Percentiles rank a stretch among this genome's conserved stretches.
Evolutionary conservation across 805 yeast genomes (phyloP).

Genomic region (Lachancea meyersii): DNA sequence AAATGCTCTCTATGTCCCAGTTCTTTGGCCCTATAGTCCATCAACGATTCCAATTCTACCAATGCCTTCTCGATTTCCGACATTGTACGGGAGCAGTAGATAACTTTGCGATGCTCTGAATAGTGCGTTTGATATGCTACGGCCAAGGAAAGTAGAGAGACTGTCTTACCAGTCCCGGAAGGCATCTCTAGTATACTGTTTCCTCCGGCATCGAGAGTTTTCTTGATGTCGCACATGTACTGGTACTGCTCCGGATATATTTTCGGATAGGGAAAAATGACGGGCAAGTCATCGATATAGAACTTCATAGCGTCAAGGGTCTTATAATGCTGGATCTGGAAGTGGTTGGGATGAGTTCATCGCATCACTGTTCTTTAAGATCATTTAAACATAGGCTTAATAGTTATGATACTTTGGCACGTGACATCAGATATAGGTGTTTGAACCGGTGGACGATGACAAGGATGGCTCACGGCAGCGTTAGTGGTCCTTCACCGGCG

Average conservation of each 20-base stretch:
- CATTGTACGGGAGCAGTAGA: slow-evolving; percentile 99
- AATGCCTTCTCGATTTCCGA: slow-evolving; percentile 97
- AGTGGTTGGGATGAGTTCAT: no score
- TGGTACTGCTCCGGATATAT: slow-evolving; percentile 98
- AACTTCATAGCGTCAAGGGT: slow-evolving; percentile 54
- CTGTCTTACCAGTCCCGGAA: slow-evolving; percentile 98
- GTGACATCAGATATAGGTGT: no score
- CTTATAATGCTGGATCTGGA: no score
- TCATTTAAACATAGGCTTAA: no score
- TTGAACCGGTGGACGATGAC: no score
- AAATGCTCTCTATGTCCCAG: slow-evolving; percentile 86
- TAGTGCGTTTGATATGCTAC: slow-evolving; percentile 93
- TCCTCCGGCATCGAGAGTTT: slow-evolving; percentile 92
- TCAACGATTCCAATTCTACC: slow-evolving; percentile 79
- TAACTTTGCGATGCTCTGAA: slow-evolving; percentile 85
- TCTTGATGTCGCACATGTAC: slow-evolving; percentile 93
- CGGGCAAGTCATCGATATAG: slow-evolving; percentile 91
- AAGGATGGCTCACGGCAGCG: no score
- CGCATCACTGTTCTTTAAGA: no score
- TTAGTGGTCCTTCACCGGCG: no score
- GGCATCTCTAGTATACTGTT: slow-evolving; percentile 98
- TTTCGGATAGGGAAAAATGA: slow-evolving; percentile 90
- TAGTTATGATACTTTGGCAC: not conserved
- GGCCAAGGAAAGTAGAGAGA: slow-evolving; percentile 81
- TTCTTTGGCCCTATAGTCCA: slow-evolving; percentile 79